These are phyloP conservation scores for Echites panduratus DNA, from an alignment of 257 asterid species.

Conservation along the genomic window DNA sequence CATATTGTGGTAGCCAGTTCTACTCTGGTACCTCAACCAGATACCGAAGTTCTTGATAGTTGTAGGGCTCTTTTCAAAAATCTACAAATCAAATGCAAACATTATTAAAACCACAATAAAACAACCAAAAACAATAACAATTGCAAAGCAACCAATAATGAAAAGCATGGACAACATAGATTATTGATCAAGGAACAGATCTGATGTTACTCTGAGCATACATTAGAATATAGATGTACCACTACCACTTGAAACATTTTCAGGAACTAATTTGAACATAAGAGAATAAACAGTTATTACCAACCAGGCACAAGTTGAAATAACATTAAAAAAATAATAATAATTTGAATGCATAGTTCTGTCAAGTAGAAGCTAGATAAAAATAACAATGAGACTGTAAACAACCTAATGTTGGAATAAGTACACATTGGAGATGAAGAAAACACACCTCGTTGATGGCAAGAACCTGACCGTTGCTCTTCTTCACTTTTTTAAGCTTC, in stretches of 20 bases:
- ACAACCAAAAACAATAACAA: too few relatives aligned
- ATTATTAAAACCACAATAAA: neutral
- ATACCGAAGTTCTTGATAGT: constrained; percentile 81
- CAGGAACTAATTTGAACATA: neutral
- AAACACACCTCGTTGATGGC: constrained; percentile 75
- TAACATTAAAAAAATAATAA: neutral
- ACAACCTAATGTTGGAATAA: neutral
- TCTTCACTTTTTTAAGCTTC: constrained; percentile 87
- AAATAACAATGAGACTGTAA: neutral
- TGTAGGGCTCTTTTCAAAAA: constrained; percentile 84
- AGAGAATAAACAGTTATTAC: neutral
- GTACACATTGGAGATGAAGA: too few relatives aligned
- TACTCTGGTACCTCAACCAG: constrained; percentile 86
- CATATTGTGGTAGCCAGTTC: constrained; percentile 91
- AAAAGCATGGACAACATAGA: too few relatives aligned
- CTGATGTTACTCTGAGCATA: too few relatives aligned
- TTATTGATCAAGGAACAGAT: too few relatives aligned
- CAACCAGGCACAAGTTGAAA: neutral
- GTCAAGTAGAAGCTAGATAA: neutral
- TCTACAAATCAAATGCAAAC: constrained; percentile 24
- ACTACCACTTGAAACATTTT: neutral
- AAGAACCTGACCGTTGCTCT: constrained; percentile 81
- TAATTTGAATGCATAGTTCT: neutral
- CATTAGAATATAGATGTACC: neutral
- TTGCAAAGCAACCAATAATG: too few relatives aligned